Conservation (phyloP, 108 stramenopile genomes). For the Aurantiochytrium sp. region DNA sequence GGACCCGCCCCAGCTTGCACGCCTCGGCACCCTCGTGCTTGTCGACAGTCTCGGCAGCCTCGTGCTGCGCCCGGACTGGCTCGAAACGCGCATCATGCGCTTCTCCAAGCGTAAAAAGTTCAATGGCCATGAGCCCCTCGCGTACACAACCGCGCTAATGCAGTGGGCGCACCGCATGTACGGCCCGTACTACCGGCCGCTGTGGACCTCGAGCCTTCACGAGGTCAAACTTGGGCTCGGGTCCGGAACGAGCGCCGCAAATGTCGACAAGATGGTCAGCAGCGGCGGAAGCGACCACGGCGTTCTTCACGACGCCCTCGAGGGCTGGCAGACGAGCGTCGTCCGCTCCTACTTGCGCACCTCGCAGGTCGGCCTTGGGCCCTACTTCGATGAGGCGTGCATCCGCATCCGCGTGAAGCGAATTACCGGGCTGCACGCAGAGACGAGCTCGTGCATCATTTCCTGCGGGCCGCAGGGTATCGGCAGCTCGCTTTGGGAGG, state of each 20-base stretch:
- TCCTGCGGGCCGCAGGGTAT: constrained; percentile 24
- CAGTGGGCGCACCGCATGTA: constrained; percentile 22
- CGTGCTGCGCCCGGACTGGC: constrained; percentile 1
- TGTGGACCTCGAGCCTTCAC: not conserved
- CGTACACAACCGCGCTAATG: not conserved
- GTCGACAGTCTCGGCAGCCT: constrained; percentile 21
- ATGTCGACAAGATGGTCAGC: not conserved
- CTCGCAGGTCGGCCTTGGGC: not conserved
- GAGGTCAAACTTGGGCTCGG: not conserved
- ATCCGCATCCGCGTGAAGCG: not conserved
- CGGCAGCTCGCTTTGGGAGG: not conserved
- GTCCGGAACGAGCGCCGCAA: not conserved
- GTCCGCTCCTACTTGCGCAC: not conserved
- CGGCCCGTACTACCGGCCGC: not conserved
- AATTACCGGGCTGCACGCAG: not conserved
- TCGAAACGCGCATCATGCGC: constrained; percentile 1
- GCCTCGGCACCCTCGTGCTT: not conserved
- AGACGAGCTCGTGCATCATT: not conserved
- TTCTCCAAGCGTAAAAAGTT: not conserved
- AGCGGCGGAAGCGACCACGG: not conserved
- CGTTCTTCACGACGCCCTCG: not conserved
- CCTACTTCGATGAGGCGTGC: not conserved
- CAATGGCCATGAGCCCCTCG: constrained; percentile 1
- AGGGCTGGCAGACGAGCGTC: constrained; percentile 16
- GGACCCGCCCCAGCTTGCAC: not conserved